phyloP scores from a whole-genome alignment of 1,284 basidiomycete species.

The Marasmius sp. region DNA sequence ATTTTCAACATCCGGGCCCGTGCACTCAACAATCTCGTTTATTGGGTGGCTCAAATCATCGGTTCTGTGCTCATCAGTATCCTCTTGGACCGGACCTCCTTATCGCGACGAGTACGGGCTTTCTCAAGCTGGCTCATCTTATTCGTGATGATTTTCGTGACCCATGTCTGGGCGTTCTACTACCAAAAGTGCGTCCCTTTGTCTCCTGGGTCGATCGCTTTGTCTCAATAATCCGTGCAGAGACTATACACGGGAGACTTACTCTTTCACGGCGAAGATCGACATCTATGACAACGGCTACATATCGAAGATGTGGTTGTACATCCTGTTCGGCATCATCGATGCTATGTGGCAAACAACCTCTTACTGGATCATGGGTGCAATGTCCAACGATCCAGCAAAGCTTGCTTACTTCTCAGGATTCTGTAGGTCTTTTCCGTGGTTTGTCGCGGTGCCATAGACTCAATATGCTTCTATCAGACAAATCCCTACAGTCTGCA shows the following conservation, averaged over 20 bases:
- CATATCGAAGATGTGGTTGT: conserved; percentile 52
- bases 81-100: conserved; percentile 54
- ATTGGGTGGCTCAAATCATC: conserved; percentile 68
- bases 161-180: conserved; percentile 69
- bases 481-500: conserved; percentile 33
- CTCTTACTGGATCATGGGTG: conserved; percentile 60
- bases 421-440: conserved; percentile 14
- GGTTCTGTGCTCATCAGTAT: conserved; percentile 64
- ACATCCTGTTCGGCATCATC: conserved; percentile 58
- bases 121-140: conserved; percentile 63
- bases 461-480: conserved; percentile 9
- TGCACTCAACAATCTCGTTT: conserved; percentile 65
- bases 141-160: conserved; percentile 58
- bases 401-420: conserved; percentile 55
- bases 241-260: conserved; percentile 56
- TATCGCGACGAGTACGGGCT: conserved; percentile 61
- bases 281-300: conserved; percentile 57
- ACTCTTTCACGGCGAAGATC: conserved; percentile 40
- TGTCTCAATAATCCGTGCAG: conserved; percentile 28
- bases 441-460: neutral
- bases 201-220: neutral
- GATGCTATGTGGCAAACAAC: conserved; percentile 61
- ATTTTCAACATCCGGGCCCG: conserved; percentile 40
- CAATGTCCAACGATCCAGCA: conserved; percentile 59
- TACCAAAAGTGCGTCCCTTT: conserved; percentile 56